Conservation (phyloP, 768 basidiomycete species). For the Serendipita sp. region DNA sequence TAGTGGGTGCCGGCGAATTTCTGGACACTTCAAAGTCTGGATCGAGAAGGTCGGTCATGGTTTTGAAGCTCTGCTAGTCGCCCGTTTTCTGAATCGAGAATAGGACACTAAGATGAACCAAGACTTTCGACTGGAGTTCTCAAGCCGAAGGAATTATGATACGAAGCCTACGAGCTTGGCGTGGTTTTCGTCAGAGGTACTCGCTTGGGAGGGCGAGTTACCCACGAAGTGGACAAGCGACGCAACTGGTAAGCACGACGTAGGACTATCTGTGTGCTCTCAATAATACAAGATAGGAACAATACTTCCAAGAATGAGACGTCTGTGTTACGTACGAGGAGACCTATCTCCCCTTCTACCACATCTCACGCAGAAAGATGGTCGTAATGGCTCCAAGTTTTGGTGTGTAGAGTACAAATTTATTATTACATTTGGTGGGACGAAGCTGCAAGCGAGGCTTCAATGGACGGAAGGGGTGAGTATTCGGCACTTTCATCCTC, state of each 20-base stretch:
- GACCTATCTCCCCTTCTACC: not conserved
- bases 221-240: not conserved
- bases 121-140: not conserved
- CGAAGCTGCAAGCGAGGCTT: not conserved
- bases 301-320: not conserved
- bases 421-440: not conserved
- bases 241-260: not conserved
- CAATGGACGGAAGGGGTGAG: not conserved
- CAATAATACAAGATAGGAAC: not conserved
- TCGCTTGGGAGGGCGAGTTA: not conserved
- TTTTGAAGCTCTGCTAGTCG: too few relatives aligned
- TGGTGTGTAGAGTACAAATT: not conserved
- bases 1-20: not conserved
- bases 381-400: not conserved
- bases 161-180: not conserved
- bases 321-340: not conserved
- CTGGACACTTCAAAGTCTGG: not conserved
- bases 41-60: not conserved
- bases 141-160: not conserved
- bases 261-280: not conserved
- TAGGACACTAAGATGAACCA: not conserved
- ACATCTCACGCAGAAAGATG: not conserved
- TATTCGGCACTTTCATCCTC: too few relatives aligned
- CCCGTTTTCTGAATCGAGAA: too few relatives aligned
- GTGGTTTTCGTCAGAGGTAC: not conserved